These are phyloP conservation scores for Corynascus novoguineensis DNA, from an alignment of 495 filamentous ascomycete species.

Conservation along the genomic window DNA sequence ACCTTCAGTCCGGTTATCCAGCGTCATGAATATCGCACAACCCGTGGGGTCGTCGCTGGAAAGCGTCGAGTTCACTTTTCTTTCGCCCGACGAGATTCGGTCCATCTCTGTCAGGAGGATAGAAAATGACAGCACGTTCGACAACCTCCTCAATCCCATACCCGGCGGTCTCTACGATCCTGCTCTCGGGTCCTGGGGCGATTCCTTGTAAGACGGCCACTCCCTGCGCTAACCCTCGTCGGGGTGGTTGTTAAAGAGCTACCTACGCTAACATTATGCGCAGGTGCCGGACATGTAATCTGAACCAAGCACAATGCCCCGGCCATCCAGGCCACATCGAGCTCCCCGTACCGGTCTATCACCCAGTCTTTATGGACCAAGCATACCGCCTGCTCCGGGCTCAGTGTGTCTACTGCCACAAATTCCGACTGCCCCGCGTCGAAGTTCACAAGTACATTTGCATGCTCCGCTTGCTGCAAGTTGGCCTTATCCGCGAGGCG, in stretches of 20 bases:
- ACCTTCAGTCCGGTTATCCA: constrained; percentile 10
- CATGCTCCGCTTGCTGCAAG: constrained; percentile 80
- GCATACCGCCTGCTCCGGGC: constrained; percentile 73
- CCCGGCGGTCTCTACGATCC: constrained; percentile 90
- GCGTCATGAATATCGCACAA: constrained; percentile 83
- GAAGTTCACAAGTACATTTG: constrained; percentile 71
- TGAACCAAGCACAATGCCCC: constrained; percentile 71
- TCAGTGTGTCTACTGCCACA: constrained; percentile 85
- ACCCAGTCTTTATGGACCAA: constrained; percentile 91
- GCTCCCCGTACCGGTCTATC: constrained; percentile 85
- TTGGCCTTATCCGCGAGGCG: constrained; percentile 72
- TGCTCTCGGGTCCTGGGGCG: constrained; percentile 84
- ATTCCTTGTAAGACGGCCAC: constrained; percentile 60
- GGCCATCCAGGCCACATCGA: constrained; percentile 95
- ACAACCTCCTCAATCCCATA: constrained; percentile 75
- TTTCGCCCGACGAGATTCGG: constrained; percentile 75
- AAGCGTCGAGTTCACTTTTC: constrained; percentile 83
- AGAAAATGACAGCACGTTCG: constrained; percentile 82
- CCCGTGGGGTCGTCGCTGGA: constrained; percentile 79
- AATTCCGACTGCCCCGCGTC: constrained; percentile 65
- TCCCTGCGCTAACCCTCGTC: background rate
- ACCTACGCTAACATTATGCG: constrained; percentile 1
- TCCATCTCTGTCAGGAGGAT: constrained; percentile 88
- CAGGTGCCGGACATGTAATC: constrained; percentile 87
- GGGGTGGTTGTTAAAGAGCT: background rate